Evolutionary conservation across 495 filamentous ascomycete species (phyloP), one percentile per base, ranked within the genome.

Genomic region (Aspergillus ellipticus): DNA sequence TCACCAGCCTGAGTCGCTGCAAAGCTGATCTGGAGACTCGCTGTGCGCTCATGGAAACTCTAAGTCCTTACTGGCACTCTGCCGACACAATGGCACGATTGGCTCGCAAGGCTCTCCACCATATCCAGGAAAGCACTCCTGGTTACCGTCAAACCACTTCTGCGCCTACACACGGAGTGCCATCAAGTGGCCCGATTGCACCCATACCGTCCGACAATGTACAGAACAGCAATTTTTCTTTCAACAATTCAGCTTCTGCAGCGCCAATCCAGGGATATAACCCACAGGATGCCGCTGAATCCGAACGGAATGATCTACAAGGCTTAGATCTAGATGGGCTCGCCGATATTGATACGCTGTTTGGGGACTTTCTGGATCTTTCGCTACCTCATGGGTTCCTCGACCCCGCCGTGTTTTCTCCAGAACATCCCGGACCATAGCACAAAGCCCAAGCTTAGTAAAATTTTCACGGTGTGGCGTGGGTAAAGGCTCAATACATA

Each of bases 71-170:
- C 6, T 91, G 86, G 77, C 83, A 78, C 63, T 85, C 80, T 45
- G 85, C 85, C 1, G 78, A 81, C 28, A 77, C 80, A 24, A 86
- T 83, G 71, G 80, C 82, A 8, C 72, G 78, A n/a, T 71, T 87
- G 1, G 83, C 82, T 0, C 66, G 65, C 35, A 76, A 67, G 55
- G 70, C 73, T 6, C 51, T 75, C 20, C 60, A 64, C 15, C 71
- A 75, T 31, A 71, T 71, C 21, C 58, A 67, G 2, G 53, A 45
- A n/a, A 8, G 35, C 11, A 13, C 35, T 11, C 33, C 13, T n/a
- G 35, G n/a, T n/a, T 15, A 39, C 35, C 35, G 33, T 35, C 13
- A 3, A 35, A 15, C 2, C 3, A 3, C 10, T 35, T 28, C 24
- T 7, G 7, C 24, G 7, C 24, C 24, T 7, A 28, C 7, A 7